Evolutionary conservation across 768 basidiomycete genomes (phyloP), one percentile per base, ranked within the genome.

Genomic region (Tricholomella constricta): DNA sequence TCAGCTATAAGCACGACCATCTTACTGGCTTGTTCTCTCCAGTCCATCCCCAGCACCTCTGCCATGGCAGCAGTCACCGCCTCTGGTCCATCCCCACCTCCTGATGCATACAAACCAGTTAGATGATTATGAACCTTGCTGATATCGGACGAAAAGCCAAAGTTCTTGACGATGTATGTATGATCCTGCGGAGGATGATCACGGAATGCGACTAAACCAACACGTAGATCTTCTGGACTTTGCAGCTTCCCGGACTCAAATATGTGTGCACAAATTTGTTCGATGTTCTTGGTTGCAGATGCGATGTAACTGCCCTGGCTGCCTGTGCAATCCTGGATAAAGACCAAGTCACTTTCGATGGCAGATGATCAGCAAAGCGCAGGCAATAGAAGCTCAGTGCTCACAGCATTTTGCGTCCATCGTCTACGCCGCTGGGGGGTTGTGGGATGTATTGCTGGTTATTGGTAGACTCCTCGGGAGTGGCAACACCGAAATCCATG

Each of bases 111-210:
- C 58, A 96, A 74, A 15, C 81, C 78, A 40, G 90, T 88, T 36
- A 98, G 78, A 67, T 94, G 82, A 61, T 80, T 85, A 62, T 96
- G 89, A 20, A 98, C 90, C 65, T 89, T 82, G 62, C 81, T 78
- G 60, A 96, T 94, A 66, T 96, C 90, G 10, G 91, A 92, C 20
- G 94, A 89, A 72, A 98, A 98, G 2, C 91, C 91, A 78, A 94
- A 93, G 67, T 90, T 94, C 77, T 89, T 93, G 64, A 87, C 88
- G 57, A 98, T 76, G 68, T 94, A 98, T 50, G 94, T 94, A 63
- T 91, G 92, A 67, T 98, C 95, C 74, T 98, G 95, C 14, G 95
- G 95, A 22, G 95, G 95, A 66, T 98, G 93, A 74, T 98, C 95
- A 56, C 96, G 84, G 73, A 95, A 98, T 36, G 94, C 94, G 59